Evolutionary conservation across 1,284 basidiomycete species (phyloP).

Genomic region (Cutaneotrichosporon mucoides): DNA sequence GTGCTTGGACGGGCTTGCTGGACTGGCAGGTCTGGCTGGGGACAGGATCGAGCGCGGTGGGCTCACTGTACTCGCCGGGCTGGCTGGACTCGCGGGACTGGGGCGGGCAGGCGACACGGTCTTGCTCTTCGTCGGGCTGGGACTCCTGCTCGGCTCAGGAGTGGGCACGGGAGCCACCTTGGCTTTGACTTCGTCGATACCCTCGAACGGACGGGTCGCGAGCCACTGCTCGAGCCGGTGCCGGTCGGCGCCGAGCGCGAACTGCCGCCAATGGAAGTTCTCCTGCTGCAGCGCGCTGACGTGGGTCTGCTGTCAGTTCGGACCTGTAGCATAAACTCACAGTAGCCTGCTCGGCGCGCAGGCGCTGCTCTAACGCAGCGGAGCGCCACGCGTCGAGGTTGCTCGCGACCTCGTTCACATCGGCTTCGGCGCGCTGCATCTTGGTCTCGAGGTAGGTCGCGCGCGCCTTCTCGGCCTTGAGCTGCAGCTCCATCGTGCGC

Average conservation of each 20-base stretch:
- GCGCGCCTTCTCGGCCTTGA: constrained; percentile 18
- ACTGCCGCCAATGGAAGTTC: constrained; percentile 25
- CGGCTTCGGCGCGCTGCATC: constrained; percentile 9
- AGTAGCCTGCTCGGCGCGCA: constrained; percentile 15
- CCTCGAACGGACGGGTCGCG: constrained; percentile 13
- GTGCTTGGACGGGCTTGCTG: not conserved
- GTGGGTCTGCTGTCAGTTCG: constrained; percentile 8
- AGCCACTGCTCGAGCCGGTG: constrained; percentile 18
- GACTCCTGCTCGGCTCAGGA: too few species aligned
- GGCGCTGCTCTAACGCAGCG: constrained; percentile 18
- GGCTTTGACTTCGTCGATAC: not conserved
- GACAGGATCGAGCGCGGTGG: too few species aligned
- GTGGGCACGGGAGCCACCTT: not conserved
- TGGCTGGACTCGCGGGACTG: not conserved
- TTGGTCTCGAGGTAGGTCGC: constrained; percentile 16
- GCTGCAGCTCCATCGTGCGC: constrained; percentile 18
- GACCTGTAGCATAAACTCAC: constrained; percentile 3
- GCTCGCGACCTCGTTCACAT: constrained; percentile 10
- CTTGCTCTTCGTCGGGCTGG: not conserved
- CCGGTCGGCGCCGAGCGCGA: constrained; percentile 21
- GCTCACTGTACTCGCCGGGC: not conserved
- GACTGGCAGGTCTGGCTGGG: not conserved
- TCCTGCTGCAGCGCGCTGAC: constrained; percentile 19
- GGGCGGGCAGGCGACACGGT: too few species aligned
- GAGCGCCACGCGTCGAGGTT: constrained; percentile 19